phyloP scores from a whole-genome alignment of 192 early-diverging fungal species.

The Coemansia sp. region DNA sequence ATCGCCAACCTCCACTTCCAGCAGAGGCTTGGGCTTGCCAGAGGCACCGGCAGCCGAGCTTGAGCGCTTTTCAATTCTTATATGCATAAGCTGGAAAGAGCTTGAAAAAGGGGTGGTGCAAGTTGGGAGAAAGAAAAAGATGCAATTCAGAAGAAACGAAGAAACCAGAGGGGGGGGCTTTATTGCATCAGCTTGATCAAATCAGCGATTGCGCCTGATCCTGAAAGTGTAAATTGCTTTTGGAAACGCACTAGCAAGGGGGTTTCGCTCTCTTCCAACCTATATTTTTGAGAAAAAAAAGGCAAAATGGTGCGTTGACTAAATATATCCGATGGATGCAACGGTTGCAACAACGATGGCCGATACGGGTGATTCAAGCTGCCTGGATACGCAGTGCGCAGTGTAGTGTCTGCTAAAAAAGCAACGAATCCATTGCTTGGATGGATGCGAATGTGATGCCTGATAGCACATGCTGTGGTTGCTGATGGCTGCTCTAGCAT shows the following conservation, averaged over 20 bases:
- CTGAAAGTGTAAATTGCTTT: not conserved
- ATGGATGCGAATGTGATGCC: not conserved
- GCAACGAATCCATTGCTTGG: not conserved
- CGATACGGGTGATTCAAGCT: no score
- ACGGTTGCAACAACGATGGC: not conserved
- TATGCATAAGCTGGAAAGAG: conserved; percentile 22
- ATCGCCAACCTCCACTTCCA: conserved; percentile 61
- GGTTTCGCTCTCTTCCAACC: conserved; percentile 11
- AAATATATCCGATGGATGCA: conserved; percentile 6
- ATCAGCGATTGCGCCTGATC: not conserved
- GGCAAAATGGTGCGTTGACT: conserved; percentile 12
- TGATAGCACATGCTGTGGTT: no score
- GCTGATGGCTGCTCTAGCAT: no score
- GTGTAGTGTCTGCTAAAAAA: not conserved
- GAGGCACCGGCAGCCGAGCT: conserved; percentile 4
- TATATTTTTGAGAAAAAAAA: conserved; percentile 8
- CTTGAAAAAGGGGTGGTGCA: not conserved
- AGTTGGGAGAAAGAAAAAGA: not conserved
- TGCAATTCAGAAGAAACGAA: not conserved
- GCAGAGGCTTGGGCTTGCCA: conserved; percentile 15
- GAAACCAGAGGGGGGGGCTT: not conserved
- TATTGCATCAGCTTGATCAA: not conserved
- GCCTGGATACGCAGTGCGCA: not conserved
- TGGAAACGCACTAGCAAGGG: not conserved
- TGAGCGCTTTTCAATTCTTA: conserved; percentile 35